Evolutionary conservation across 1,284 basidiomycete genomes (phyloP).

Genomic region (Bothia castanella): DNA sequence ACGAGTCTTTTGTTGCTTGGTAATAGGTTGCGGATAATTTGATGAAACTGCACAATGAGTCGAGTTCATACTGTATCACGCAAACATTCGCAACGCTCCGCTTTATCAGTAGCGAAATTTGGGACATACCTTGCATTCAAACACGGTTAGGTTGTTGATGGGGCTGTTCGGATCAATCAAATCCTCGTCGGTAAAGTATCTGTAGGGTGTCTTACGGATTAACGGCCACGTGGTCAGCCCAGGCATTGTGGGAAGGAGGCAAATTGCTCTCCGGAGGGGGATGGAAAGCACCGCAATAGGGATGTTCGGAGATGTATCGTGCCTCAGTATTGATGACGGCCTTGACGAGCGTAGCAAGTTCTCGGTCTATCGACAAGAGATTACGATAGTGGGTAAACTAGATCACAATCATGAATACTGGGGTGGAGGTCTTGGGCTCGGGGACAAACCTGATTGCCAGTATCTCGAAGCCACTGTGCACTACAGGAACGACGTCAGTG

Average conservation of each 20-base stretch:
- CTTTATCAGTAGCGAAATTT: background rate
- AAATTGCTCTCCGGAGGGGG: slow-evolving; percentile 70
- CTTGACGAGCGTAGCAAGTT: slow-evolving; percentile 61
- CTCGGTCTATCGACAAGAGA: slow-evolving; percentile 52
- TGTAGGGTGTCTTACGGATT: slow-evolving; percentile 52
- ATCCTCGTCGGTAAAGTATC: background rate
- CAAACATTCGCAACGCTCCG: background rate
- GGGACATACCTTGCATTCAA: slow-evolving; percentile 66
- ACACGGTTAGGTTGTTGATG: slow-evolving; percentile 64
- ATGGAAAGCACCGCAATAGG: slow-evolving; percentile 75
- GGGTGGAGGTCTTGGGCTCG: background rate
- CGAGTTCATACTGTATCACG: slow-evolving; percentile 60
- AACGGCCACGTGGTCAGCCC: slow-evolving; percentile 62
- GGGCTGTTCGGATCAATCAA: slow-evolving; percentile 40
- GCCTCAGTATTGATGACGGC: slow-evolving; percentile 77
- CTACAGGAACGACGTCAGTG: slow-evolving; percentile 31
- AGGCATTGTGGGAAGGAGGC: slow-evolving; percentile 57
- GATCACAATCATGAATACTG: slow-evolving; percentile 7
- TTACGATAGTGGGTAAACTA: slow-evolving; percentile 67
- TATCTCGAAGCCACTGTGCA: slow-evolving; percentile 71
- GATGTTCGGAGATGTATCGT: slow-evolving; percentile 66
- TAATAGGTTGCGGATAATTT: slow-evolving; percentile 74
- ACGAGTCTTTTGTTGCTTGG: slow-evolving; percentile 60
- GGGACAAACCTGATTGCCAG: slow-evolving; percentile 60
- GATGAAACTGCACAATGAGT: slow-evolving; percentile 71